Evolutionary conservation across 108 stramenopile genomes (phyloP), one percentile per base, ranked within the genome.

Genomic region (Discostella pseudostelligera): DNA sequence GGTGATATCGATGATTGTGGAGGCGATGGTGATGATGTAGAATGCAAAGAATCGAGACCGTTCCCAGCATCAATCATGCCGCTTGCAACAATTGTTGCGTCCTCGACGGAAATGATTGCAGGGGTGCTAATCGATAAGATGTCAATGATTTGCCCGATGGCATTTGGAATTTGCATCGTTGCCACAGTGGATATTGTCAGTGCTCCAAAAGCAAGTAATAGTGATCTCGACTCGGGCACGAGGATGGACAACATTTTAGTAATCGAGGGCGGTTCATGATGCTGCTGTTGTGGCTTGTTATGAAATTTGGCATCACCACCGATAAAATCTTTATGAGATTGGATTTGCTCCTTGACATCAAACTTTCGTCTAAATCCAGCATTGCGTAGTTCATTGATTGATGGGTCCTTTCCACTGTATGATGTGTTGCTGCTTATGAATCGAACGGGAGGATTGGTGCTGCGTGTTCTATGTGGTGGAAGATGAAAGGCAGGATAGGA

Each of bases 81-180:
- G 12, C n/a, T 35, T 13, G 19, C 46, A 51, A 9, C 14, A 17
- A 36, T 35, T 5, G 19, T 19, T 8, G 45, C 20, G 21, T 44
- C 32, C 9, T 21, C 39, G 14, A 53, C 37, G 46, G 28, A 40
- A 61, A 42, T 39, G 1, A 64, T 53, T 14, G 55, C 68, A 40
- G 40, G 46, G 8, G 7, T 21, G 46, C 22, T 47, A 17, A 17
- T 19, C 13, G 67, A 69, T 12, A 77, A 53, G 10, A 77, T 65
- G 64, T 77, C 76, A 60, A 77, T 69, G 62, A 77, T 77, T 19
- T 58, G 44, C 19, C 62, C 76, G 10, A 77, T 69, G 0, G 68
- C 67, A 45, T 69, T 69, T 39, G 76, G 76, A 45, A 77, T 69
- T 49, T 77, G 76, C 62, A 77, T 69, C 32, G 76, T 77, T 25